Conservation (phyloP, 1,139 yeast species). For the Sugiyamaella paludigena region DNA sequence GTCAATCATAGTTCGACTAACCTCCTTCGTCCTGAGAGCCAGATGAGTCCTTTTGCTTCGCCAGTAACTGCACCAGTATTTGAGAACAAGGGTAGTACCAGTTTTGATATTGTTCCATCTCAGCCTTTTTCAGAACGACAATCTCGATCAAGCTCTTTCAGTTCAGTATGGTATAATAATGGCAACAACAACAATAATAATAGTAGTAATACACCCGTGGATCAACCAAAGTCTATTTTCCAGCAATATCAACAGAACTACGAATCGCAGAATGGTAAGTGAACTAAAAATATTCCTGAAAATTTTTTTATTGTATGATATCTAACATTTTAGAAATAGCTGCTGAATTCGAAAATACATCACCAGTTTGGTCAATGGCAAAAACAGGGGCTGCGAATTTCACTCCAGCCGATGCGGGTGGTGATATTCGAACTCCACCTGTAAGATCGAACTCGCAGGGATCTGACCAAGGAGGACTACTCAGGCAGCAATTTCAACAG, state of each 20-base stretch:
- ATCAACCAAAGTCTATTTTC: too few species aligned
- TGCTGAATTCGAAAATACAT: slow-evolving; percentile 5
- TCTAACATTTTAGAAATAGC: slow-evolving; percentile 1
- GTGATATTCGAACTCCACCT: slow-evolving; percentile 18
- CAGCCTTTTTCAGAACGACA: slow-evolving; percentile 14
- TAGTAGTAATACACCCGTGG: background rate
- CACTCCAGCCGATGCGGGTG: slow-evolving; percentile 13
- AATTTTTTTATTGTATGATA: too few species aligned
- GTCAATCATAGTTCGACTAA: slow-evolving; percentile 6
- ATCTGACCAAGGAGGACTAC: slow-evolving; percentile 11
- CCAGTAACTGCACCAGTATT: slow-evolving; percentile 14
- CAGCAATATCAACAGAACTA: too few species aligned
- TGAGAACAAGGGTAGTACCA: slow-evolving; percentile 1
- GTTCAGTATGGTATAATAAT: slow-evolving; percentile 24
- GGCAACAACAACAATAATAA: slow-evolving; percentile 4
- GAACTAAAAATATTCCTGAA: background rate
- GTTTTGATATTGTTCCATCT: slow-evolving; percentile 2
- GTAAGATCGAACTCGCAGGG: slow-evolving; percentile 16
- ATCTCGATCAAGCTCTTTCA: slow-evolving; percentile 27
- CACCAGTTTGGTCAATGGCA: slow-evolving; percentile 2
- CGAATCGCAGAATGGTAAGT: too few species aligned
- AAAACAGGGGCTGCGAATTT: too few species aligned
- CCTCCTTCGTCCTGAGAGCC: slow-evolving; percentile 5
- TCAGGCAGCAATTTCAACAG: slow-evolving; percentile 5
- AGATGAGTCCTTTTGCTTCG: slow-evolving; percentile 24